A percentile compares a stretch with the other conserved stretches of the same genome.
phyloP scores from a whole-genome alignment of 1,139 yeast species.

The Kodamaea anthophila region DNA sequence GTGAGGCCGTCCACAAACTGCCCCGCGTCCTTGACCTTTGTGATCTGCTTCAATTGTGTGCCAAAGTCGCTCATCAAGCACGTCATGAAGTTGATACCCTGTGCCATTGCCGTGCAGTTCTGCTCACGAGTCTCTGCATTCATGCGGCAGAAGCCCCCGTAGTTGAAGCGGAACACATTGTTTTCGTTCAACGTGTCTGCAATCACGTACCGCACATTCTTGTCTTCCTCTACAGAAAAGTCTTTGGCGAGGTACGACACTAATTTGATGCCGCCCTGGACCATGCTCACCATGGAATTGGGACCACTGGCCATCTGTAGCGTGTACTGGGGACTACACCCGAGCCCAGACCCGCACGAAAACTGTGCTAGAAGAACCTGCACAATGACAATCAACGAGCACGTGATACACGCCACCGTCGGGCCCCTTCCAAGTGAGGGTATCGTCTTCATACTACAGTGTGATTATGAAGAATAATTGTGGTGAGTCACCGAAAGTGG shows the following conservation, averaged over 20 bases:
- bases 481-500: too few relatives aligned
- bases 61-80: constrained; percentile 47
- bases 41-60: constrained; percentile 36
- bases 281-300: constrained; percentile 2
- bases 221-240: constrained; percentile 25
- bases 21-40: constrained; percentile 30
- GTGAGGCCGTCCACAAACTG: constrained; percentile 39
- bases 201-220: constrained; percentile 15
- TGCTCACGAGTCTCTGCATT: constrained; percentile 14
- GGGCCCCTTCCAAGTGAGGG: constrained; percentile 4
- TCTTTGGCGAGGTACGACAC: constrained; percentile 54
- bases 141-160: constrained; percentile 45
- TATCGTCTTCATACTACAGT: too few relatives aligned
- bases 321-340: constrained; percentile 8
- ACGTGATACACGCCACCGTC: constrained; percentile 4
- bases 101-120: constrained; percentile 20
- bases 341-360: constrained; percentile 6
- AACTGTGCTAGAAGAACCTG: constrained; percentile 4
- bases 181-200: constrained; percentile 43
- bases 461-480: too few relatives aligned
- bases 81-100: constrained; percentile 43
- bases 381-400: constrained; percentile 3
- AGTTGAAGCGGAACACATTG: constrained; percentile 38
- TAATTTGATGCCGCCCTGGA: constrained; percentile 44
- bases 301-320: constrained; percentile 5